Evolutionary conservation across 345 rosid genomes (phyloP), one percentile per base, ranked within the genome.

Genomic region (Hibiscus trionum): DNA sequence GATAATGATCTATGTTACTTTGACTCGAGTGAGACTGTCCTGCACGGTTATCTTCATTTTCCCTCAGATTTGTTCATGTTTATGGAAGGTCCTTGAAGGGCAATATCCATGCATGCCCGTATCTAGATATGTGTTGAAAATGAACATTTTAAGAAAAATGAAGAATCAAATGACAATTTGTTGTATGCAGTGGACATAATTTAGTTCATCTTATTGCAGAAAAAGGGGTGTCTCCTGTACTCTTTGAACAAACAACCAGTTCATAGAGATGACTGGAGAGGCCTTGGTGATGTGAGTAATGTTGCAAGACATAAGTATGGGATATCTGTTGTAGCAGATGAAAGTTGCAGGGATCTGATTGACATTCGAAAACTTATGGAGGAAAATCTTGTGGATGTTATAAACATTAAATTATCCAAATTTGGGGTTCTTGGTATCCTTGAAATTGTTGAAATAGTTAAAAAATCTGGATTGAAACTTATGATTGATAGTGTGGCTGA

Each of bases 221-320:
- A 26, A 35, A 11, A 2, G 63, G 71, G 24, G 11, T 39, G 4
- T 10, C 35, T 35, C 76, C 71, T 8, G 3, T 65, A 10, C 37
- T 64, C n/a, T 73, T 73, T 73, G 71, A 53, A 27, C 76, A 73
- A 53, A 27, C 76, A 73, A 53, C 76, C 76, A 19, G 71, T 73
- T 16, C 61, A 63, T 2, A 64, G 63, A 65, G 70, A 73, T 26
- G 71, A 73, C 64, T 73, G 71, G 76, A 65, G 16, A 53, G 76
- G 76, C 42, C 76, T 73, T 15, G 44, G 27, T 63, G 71, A 64
- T 7, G 76, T 73, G 33, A 73, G 70, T 5, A 35, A 21, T 17
- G 26, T 63, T 64, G 76, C 76, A 3, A 73, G 71, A 65, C 55
- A 52, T 37, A 60, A 65, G 50, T 73, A 73, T 37, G 76, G 71